Base-by-base conservation (phyloP, 129 eudicot species). In the Tagetes erecta region DNA sequence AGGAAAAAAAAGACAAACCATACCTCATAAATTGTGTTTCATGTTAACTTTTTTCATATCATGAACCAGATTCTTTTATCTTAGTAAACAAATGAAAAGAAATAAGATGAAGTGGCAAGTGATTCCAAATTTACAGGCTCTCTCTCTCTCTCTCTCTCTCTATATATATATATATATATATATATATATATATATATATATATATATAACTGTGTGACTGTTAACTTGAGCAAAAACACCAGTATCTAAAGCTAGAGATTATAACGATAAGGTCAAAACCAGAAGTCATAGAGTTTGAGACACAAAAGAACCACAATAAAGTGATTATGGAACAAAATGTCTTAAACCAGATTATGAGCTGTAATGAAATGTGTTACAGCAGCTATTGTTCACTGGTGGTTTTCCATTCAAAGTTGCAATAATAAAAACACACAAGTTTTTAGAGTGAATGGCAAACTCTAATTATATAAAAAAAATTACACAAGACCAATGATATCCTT, bases 21-120 rank as follows among this genome's bases (percentile, higher is more conserved):
- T 57, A 91, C 95, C 96, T 92, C 97, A 70, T 96, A 96, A 80
- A 92, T 89, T 40, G 97, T n/a, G n/a, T n/a, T n/a, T n/a, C n/a
- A n/a, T n/a, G n/a, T n/a, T n/a, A n/a, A n/a, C n/a, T n/a, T n/a
- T n/a, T n/a, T n/a, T n/a, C n/a, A n/a, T n/a, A n/a, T n/a, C n/a
- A n/a, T n/a, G n/a, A n/a, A n/a, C n/a, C n/a, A n/a, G n/a, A n/a
- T n/a, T n/a, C n/a, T n/a, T n/a, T n/a, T n/a, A n/a, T n/a, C n/a
- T n/a, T n/a, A n/a, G n/a, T n/a, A n/a, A n/a, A n/a, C n/a, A n/a
- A n/a, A n/a, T n/a, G n/a, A n/a, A n/a, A n/a, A n/a, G n/a, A n/a
- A n/a, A 13, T 55, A 57, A 56, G 52, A 57, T 75, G 68, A 45
- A 5, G 13, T 71, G 41, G 40, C 64, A 30, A 68, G 63, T 42